Percentiles rank a stretch among this genome's conserved stretches.
Evolutionary conservation across 192 early-diverging fungal species (phyloP).

Genomic region (Piromyces finnis): DNA sequence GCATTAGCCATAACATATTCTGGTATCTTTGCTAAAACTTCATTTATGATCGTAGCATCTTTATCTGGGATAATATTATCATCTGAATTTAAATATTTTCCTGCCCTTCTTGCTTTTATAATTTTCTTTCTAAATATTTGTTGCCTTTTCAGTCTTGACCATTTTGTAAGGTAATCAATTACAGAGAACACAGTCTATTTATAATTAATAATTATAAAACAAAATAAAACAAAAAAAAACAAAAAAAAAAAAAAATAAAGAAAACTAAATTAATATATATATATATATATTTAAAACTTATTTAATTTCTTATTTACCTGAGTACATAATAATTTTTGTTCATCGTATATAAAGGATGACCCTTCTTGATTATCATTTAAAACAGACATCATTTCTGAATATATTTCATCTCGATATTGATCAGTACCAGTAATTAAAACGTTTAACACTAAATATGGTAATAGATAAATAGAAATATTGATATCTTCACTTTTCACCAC

Average conservation of each 20-base stretch:
- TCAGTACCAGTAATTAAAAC: constrained; percentile 14
- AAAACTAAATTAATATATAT: too few relatives aligned
- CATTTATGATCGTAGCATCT: constrained; percentile 10
- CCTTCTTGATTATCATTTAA: constrained; percentile 7
- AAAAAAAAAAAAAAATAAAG: too few relatives aligned
- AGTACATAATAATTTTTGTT: constrained; percentile 13
- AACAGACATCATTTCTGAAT: constrained; percentile 19
- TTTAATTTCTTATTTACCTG: too few relatives aligned
- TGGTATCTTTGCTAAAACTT: constrained; percentile 36
- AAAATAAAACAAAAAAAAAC: too few relatives aligned
- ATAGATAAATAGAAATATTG: constrained; percentile 16
- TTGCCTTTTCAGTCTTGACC: constrained; percentile 11
- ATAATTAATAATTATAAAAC: too few relatives aligned
- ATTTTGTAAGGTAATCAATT: constrained; percentile 31
- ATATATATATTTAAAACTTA: too few relatives aligned
- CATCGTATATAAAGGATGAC: neutral
- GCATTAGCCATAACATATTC: constrained; percentile 39
- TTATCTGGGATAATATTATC: constrained; percentile 4
- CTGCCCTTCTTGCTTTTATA: constrained; percentile 1
- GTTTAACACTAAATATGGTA: constrained; percentile 33
- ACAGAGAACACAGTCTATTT: constrained; percentile 16
- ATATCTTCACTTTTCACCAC: constrained; percentile 16
- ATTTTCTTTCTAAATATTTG: constrained; percentile 7
- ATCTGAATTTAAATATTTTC: constrained; percentile 5
- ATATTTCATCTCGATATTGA: constrained; percentile 7